These are phyloP conservation scores for Talaromyces sp. DNA, from an alignment of 2,329 filamentous ascomycete genomes.

Conservation along the genomic window DNA sequence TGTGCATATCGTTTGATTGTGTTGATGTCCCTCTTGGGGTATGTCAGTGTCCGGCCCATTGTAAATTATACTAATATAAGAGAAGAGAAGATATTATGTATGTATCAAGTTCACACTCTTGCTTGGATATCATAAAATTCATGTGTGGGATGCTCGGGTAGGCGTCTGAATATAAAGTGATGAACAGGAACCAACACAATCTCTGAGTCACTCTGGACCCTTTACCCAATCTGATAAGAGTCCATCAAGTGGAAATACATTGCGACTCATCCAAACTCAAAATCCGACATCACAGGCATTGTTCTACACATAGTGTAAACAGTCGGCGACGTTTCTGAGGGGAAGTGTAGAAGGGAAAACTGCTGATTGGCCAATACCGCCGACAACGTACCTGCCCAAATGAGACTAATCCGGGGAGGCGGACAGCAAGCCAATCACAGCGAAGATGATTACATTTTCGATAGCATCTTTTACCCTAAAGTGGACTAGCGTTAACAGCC, in stretches of 20 bases:
- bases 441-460: not conserved
- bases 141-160: not conserved
- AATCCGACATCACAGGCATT: not conserved
- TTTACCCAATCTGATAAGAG: not conserved
- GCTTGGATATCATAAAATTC: not conserved
- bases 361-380: not conserved
- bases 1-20: constrained; percentile 66
- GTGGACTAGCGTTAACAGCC: not conserved
- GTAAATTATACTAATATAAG: constrained; percentile 4
- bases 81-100: too few relatives aligned
- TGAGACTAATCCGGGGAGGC: not conserved
- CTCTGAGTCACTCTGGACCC: not conserved
- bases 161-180: not conserved
- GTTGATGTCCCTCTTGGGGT: constrained; percentile 62
- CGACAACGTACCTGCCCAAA: not conserved
- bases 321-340: not conserved
- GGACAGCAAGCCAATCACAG: not conserved
- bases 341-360: not conserved
- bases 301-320: not conserved
- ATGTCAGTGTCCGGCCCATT: constrained; percentile 48
- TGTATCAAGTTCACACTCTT: too few relatives aligned
- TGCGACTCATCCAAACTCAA: not conserved
- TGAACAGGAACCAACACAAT: not conserved
- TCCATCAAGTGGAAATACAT: not conserved
- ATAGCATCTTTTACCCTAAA: constrained; percentile 2